Percentiles rank a stretch among this genome's conserved stretches.
phyloP scores from a whole-genome alignment of 495 filamentous ascomycete species.

The Aspergillus haitiensis region DNA sequence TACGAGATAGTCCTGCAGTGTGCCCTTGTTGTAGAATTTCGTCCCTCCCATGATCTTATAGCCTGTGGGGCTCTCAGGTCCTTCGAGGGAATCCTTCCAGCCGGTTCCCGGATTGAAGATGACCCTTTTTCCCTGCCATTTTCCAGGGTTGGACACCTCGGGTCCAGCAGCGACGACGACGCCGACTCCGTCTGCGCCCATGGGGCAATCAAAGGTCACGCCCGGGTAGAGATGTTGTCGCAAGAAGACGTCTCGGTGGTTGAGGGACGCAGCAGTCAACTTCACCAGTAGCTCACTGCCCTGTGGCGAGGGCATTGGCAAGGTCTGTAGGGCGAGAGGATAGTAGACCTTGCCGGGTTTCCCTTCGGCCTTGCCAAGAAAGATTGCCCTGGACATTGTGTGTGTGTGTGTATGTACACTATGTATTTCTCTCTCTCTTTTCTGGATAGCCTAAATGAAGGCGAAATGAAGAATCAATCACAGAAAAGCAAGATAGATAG shows the following conservation, averaged over 20 bases:
- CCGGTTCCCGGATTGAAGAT: slow-evolving; percentile 71
- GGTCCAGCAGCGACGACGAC: slow-evolving; percentile 64
- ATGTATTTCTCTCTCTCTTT: background rate
- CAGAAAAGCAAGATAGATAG: background rate
- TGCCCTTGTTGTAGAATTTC: slow-evolving; percentile 60
- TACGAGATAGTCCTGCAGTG: slow-evolving; percentile 67
- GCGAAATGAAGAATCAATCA: background rate
- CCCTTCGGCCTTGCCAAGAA: slow-evolving; percentile 52
- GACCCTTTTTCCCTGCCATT: slow-evolving; percentile 66
- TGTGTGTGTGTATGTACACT: background rate
- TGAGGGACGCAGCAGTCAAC: slow-evolving; percentile 75
- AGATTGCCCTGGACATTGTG: slow-evolving; percentile 57
- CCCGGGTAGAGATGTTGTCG: slow-evolving; percentile 88
- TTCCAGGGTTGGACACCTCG: slow-evolving; percentile 39
- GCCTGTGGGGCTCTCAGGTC: slow-evolving; percentile 63
- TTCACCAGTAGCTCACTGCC: slow-evolving; percentile 66
- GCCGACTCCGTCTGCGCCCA: slow-evolving; percentile 79
- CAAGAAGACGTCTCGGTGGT: slow-evolving; percentile 91
- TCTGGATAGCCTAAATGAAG: background rate
- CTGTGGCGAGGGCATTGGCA: slow-evolving; percentile 61
- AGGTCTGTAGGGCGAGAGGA: slow-evolving; percentile 60
- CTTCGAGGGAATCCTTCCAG: slow-evolving; percentile 68
- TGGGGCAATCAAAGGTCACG: slow-evolving; percentile 69
- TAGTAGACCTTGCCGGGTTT: slow-evolving; percentile 74
- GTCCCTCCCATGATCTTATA: slow-evolving; percentile 76